Percentiles rank a stretch among this genome's conserved stretches.
Conservation (phyloP, 495 filamentous ascomycete species). For the Hypoxylon perforatum region DNA sequence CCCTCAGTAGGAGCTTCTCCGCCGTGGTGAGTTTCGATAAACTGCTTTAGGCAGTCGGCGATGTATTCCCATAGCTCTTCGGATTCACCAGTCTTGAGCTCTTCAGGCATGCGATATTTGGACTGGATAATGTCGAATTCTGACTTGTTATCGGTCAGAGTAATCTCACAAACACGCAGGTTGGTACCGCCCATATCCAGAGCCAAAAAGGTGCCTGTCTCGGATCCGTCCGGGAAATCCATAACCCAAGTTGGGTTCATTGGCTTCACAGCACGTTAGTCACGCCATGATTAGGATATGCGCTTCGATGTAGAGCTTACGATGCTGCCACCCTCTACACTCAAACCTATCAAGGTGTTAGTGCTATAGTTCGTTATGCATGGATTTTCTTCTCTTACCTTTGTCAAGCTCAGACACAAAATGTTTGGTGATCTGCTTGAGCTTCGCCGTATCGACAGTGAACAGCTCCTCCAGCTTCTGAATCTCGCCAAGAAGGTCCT, state of each 20-base stretch:
- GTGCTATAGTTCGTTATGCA: conserved; percentile 6
- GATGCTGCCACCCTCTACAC: conserved; percentile 89
- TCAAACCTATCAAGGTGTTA: conserved; percentile 69
- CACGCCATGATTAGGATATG: conserved; percentile 30
- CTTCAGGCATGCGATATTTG: conserved; percentile 97
- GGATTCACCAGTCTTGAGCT: conserved; percentile 87
- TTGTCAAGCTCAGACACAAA: conserved; percentile 90
- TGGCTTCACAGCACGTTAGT: conserved; percentile 65
- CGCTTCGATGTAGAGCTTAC: conserved; percentile 63
- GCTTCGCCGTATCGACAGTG: conserved; percentile 77
- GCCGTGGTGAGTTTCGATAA: conserved; percentile 90
- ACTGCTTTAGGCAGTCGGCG: conserved; percentile 95
- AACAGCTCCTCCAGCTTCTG: conserved; percentile 87
- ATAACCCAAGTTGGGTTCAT: conserved; percentile 99
- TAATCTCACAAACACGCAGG: conserved; percentile 96
- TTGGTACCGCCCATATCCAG: conserved; percentile 99
- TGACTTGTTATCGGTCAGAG: conserved; percentile 87
- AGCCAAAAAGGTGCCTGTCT: conserved; percentile 91
- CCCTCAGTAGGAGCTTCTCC: conserved; percentile 66
- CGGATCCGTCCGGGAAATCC: conserved; percentile 87
- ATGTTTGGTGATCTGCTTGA: conserved; percentile 89
- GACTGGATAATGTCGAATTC: conserved; percentile 99
- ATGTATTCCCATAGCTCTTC: conserved; percentile 98
- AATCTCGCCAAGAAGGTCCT: conserved; percentile 86
- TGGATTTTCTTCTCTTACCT: conserved; percentile 64